A percentile compares a stretch with the other conserved stretches of the same genome.
These are phyloP conservation scores for Fusarium albidum DNA, from an alignment of 2,329 filamentous ascomycete species.

Conservation along the genomic window DNA sequence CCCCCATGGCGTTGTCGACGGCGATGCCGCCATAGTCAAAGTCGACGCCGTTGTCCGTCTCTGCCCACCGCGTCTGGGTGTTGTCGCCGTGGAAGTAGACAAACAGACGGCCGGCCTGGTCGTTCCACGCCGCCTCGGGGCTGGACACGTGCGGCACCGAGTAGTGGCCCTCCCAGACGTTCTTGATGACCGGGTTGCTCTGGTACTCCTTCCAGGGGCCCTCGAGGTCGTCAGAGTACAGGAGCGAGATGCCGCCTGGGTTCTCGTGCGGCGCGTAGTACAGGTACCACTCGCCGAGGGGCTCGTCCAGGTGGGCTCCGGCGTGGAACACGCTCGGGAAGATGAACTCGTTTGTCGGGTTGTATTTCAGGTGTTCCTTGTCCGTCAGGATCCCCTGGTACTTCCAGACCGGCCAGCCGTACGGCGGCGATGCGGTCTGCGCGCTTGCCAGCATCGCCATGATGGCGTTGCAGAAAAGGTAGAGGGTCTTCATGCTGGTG, in stretches of 20 bases:
- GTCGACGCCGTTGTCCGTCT: slow-evolving; percentile 10
- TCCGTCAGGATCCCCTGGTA: slow-evolving; percentile 35
- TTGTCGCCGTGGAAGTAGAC: slow-evolving; percentile 29
- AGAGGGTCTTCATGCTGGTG: not conserved
- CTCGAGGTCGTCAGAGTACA: slow-evolving; percentile 30
- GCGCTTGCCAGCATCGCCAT: not conserved
- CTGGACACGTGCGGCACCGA: slow-evolving; percentile 28
- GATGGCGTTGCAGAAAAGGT: not conserved
- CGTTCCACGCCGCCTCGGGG: slow-evolving; percentile 22
- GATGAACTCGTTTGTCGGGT: slow-evolving; percentile 40
- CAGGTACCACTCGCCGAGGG: slow-evolving; percentile 37
- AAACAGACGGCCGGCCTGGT: not conserved
- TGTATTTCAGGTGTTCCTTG: slow-evolving; percentile 32
- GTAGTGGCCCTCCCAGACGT: slow-evolving; percentile 17
- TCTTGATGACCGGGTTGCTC: slow-evolving; percentile 14
- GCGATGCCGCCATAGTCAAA: slow-evolving; percentile 28
- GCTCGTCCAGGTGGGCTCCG: slow-evolving; percentile 22
- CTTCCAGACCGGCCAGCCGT: slow-evolving; percentile 33
- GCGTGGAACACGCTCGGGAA: slow-evolving; percentile 39
- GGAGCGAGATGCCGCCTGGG: slow-evolving; percentile 34
- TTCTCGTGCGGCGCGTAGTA: slow-evolving; percentile 42
- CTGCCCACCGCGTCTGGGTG: slow-evolving; percentile 16
- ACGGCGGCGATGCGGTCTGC: slow-evolving; percentile 18
- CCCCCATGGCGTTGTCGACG: slow-evolving; percentile 35
- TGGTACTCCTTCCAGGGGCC: slow-evolving; percentile 21